Evolutionary conservation across 441 rosid genomes (phyloP).

Genomic region (Jatropha multifida): DNA sequence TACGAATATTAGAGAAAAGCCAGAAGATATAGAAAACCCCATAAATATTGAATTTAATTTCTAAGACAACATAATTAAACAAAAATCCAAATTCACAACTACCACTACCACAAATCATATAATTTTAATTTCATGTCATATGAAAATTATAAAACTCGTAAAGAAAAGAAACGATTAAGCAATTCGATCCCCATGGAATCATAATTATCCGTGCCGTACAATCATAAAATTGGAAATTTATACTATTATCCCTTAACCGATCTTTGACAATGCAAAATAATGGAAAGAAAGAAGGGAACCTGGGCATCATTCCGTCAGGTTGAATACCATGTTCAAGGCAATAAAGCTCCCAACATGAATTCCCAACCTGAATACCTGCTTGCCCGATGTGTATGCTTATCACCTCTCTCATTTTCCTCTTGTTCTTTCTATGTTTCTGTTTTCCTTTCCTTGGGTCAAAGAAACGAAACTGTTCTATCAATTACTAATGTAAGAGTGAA

Average conservation of each 20-base stretch:
- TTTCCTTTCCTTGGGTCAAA: background rate
- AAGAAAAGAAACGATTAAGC: background rate
- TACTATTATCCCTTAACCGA: background rate
- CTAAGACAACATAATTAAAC: too few relatives aligned
- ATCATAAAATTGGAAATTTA: too few relatives aligned
- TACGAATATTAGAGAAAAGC: too few relatives aligned
- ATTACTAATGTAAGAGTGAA: too few relatives aligned
- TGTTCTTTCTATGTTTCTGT: background rate
- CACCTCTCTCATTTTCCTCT: slow-evolving; percentile 59
- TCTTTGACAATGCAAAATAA: background rate
- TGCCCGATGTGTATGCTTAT: slow-evolving; percentile 78
- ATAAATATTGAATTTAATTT: too few relatives aligned
- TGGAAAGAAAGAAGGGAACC: slow-evolving; percentile 28
- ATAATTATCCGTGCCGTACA: too few relatives aligned
- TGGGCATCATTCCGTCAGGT: slow-evolving; percentile 76
- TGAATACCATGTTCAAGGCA: slow-evolving; percentile 81
- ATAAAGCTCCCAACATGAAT: slow-evolving; percentile 76
- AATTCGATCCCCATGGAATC: background rate
- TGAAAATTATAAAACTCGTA: too few relatives aligned
- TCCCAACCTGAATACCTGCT: slow-evolving; percentile 85
- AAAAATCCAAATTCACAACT: too few relatives aligned
- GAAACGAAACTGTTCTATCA: background rate
- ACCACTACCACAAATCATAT: too few relatives aligned
- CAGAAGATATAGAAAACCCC: too few relatives aligned
- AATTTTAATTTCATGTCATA: too few relatives aligned